Evolutionary conservation across 1,284 basidiomycete genomes (phyloP).

Genomic region (Apiotrichum siamense): DNA sequence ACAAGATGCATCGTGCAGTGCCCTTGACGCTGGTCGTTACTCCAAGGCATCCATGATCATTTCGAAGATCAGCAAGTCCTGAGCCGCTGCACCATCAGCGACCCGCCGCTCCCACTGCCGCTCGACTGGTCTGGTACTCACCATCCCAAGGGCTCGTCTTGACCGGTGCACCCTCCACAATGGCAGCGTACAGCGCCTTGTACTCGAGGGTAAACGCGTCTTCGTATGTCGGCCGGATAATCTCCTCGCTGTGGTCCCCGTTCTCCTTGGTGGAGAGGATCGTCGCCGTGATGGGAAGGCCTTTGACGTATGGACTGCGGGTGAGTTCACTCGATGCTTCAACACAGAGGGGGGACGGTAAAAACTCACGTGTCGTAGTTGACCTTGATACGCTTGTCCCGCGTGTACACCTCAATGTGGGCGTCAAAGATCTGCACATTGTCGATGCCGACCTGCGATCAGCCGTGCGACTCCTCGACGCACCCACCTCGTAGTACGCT

Average conservation of each 20-base stretch:
- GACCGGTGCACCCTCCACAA: conserved; percentile 30
- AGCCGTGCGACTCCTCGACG: too few species aligned
- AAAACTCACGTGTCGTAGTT: conserved; percentile 45
- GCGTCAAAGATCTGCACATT: conserved; percentile 48
- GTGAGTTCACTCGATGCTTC: not conserved
- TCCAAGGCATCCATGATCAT: conserved; percentile 31
- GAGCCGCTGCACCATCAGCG: conserved; percentile 22
- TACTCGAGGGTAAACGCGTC: conserved; percentile 48
- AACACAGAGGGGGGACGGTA: too few species aligned
- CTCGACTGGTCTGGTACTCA: too few species aligned
- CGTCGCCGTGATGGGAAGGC: conserved; percentile 44
- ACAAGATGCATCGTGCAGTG: not conserved
- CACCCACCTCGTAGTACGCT: conserved; percentile 31
- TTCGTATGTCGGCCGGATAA: conserved; percentile 44
- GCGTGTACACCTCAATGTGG: conserved; percentile 48
- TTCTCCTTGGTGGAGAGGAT: conserved; percentile 31
- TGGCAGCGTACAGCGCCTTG: conserved; percentile 31
- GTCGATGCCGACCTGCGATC: conserved; percentile 36
- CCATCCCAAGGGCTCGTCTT: conserved; percentile 36
- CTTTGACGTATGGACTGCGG: conserved; percentile 46
- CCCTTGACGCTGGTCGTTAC: not conserved
- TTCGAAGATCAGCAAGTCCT: conserved; percentile 45
- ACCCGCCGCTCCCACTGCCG: too few species aligned
- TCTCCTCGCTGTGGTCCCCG: conserved; percentile 36
- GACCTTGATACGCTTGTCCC: conserved; percentile 45